phyloP scores from a whole-genome alignment of 495 filamentous ascomycete species.

The Platismatia glauca region DNA sequence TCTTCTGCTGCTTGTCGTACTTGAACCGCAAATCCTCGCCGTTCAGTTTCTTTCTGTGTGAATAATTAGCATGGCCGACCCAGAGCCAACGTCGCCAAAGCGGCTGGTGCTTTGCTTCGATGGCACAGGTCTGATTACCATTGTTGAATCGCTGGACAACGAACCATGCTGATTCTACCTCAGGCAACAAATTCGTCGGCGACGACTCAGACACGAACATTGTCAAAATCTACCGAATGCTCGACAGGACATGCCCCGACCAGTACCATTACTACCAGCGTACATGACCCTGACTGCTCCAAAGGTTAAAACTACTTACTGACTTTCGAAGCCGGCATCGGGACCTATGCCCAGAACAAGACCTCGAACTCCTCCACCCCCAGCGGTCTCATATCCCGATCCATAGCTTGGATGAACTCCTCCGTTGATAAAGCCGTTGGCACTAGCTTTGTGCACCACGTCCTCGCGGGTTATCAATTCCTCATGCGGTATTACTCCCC shows the following conservation, averaged over 20 bases:
- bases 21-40: too few relatives aligned
- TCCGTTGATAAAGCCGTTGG: not conserved
- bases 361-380: not conserved
- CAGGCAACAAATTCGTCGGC: slow-evolving; percentile 28
- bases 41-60: too few relatives aligned
- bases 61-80: too few relatives aligned
- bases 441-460: slow-evolving; percentile 58
- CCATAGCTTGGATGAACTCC: not conserved
- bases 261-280: slow-evolving; percentile 28
- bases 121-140: too few relatives aligned
- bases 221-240: slow-evolving; percentile 30
- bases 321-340: not conserved
- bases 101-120: slow-evolving; percentile 33
- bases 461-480: slow-evolving; percentile 76
- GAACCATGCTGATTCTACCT: too few relatives aligned
- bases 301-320: not conserved
- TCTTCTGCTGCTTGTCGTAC: too few relatives aligned
- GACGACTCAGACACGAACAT: slow-evolving; percentile 30
- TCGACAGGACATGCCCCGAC: slow-evolving; percentile 22
- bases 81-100: too few relatives aligned
- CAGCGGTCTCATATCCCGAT: not conserved
- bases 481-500: slow-evolving; percentile 70
- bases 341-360: not conserved
- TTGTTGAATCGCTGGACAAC: too few relatives aligned
- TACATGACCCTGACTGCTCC: not conserved